Evolutionary conservation across 768 basidiomycete species (phyloP).

Genomic region (Boletus tylopilopsis): DNA sequence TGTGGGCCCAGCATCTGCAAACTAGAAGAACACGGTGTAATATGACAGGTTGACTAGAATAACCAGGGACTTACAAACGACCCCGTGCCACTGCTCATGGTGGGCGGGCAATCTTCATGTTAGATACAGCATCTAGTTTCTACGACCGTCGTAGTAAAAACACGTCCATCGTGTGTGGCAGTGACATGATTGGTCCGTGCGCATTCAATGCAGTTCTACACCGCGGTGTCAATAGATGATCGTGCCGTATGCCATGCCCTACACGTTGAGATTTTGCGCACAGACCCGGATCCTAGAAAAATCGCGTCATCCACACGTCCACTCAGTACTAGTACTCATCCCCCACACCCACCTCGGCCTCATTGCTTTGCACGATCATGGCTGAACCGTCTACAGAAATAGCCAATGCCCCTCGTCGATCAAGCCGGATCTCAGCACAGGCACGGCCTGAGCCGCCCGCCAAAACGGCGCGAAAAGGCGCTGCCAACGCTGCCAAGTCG

Average conservation of each 20-base stretch:
- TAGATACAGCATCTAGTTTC: too few relatives aligned
- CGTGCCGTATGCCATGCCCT: slow-evolving; percentile 15
- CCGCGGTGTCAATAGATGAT: slow-evolving; percentile 15
- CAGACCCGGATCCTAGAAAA: slow-evolving; percentile 16
- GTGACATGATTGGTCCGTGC: slow-evolving; percentile 11
- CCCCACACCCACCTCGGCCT: background rate
- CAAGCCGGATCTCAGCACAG: slow-evolving; percentile 51
- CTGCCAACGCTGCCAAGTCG: slow-evolving; percentile 16
- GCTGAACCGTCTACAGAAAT: slow-evolving; percentile 4
- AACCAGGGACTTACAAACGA: too few relatives aligned
- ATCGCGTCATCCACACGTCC: slow-evolving; percentile 7
- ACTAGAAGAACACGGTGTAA: too few relatives aligned
- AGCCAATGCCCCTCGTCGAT: slow-evolving; percentile 46
- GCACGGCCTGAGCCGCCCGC: slow-evolving; percentile 34
- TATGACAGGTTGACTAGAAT: too few relatives aligned
- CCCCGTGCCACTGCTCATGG: too few relatives aligned
- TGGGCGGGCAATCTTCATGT: too few relatives aligned
- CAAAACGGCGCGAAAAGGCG: slow-evolving; percentile 14
- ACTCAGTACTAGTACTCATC: background rate
- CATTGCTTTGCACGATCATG: slow-evolving; percentile 3
- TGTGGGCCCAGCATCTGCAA: too few relatives aligned
- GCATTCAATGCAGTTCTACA: background rate
- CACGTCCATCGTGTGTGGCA: too few relatives aligned
- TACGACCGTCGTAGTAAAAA: too few relatives aligned
- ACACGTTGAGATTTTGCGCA: slow-evolving; percentile 22